Evolutionary conservation across 208 protist species (phyloP).

Genomic region (Trypanosoma vivax): DNA sequence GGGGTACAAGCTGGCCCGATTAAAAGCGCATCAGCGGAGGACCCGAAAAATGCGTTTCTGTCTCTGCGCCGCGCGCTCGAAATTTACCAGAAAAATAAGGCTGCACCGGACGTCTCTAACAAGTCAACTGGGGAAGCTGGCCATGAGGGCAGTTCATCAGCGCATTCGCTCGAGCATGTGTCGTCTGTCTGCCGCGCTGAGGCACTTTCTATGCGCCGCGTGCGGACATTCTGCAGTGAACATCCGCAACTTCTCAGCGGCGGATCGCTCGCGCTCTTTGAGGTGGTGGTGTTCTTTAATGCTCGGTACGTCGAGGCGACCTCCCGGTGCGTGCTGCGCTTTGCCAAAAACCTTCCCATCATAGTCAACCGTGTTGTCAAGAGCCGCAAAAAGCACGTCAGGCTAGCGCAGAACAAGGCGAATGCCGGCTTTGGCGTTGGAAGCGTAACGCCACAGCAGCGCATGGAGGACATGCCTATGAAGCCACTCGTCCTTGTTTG

Average conservation of each 20-base stretch:
- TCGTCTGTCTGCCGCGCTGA: constrained; percentile 67
- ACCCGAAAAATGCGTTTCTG: constrained; percentile 43
- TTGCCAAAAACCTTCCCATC: constrained; percentile 74
- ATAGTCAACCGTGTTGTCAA: constrained; percentile 77
- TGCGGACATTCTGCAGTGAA: constrained; percentile 58
- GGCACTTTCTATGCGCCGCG: constrained; percentile 48
- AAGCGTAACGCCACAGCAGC: constrained; percentile 36
- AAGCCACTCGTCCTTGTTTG: constrained; percentile 83
- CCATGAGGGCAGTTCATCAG: constrained; percentile 24
- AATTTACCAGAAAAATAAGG: constrained; percentile 34
- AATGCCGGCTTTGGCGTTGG: constrained; percentile 56
- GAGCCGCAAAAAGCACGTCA: constrained; percentile 40
- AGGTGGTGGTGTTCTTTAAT: constrained; percentile 80
- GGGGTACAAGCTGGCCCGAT: not conserved
- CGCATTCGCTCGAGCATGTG: constrained; percentile 64
- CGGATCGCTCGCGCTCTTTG: constrained; percentile 59
- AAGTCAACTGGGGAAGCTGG: not conserved
- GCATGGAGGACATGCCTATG: constrained; percentile 85
- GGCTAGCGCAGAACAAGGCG: constrained; percentile 29
- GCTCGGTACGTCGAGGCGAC: constrained; percentile 56
- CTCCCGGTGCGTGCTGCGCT: constrained; percentile 64
- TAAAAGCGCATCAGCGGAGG: constrained; percentile 23
- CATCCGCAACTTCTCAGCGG: constrained; percentile 67
- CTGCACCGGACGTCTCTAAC: not conserved
- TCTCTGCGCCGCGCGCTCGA: constrained; percentile 52